phyloP scores from a whole-genome alignment of 306 rosid genomes.

The Vigna hirtella region DNA sequence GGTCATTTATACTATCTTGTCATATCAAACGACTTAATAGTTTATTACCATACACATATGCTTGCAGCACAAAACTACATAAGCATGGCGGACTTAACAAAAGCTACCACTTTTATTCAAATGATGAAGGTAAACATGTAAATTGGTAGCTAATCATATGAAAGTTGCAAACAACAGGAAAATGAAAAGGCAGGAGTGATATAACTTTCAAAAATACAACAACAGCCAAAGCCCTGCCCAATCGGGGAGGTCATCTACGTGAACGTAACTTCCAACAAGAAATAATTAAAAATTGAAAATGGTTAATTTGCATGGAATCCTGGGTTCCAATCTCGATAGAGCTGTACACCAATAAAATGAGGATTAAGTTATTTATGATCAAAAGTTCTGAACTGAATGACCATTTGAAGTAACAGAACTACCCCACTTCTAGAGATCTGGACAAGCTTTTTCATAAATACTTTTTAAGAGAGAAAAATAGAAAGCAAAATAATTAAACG shows the following conservation, averaged over 20 bases:
- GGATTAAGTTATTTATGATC: neutral
- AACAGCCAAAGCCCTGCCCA: neutral
- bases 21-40: conserved; percentile 16
- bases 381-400: conserved; percentile 9
- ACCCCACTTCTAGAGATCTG: neutral
- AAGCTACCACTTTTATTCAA: neutral
- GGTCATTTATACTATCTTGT: conserved; percentile 24
- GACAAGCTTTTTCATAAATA: too few species aligned
- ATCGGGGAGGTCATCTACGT: neutral
- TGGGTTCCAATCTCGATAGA: neutral
- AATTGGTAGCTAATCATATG: neutral
- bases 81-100: neutral
- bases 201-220: neutral
- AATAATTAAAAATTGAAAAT: neutral
- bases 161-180: neutral
- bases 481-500: too few species aligned
- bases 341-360: neutral
- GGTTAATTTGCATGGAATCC: neutral
- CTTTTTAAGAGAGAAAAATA: too few species aligned
- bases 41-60: neutral
- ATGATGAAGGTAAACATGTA: neutral
- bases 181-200: neutral
- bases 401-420: neutral
- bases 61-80: conserved; percentile 11
- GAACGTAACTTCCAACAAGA: neutral